Base-by-base conservation (phyloP, 163 green algal genomes). In the Chlamydomonas reinhardtii region DNA sequence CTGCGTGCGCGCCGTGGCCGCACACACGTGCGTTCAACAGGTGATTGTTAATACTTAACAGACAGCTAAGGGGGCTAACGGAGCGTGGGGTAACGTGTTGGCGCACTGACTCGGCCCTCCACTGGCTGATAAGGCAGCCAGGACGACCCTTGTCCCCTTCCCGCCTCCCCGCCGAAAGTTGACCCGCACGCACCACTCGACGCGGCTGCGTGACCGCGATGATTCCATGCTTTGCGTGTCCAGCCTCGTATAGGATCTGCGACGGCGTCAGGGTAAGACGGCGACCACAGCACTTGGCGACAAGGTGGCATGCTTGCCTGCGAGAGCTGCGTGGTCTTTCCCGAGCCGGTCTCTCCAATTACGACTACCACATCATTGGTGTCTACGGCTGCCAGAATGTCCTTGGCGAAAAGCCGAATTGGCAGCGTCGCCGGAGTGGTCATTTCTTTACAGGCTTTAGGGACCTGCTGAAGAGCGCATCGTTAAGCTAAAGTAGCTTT, bases 271-370 rank as follows among this genome's bases (percentile, higher is more conserved):
- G 68, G 9, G n/a, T 34, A 35, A 80, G 64, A 2, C 6, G 32
- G 22, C 9, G 37, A 34, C 2, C 22, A 20, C 68, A 15, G 64
- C 8, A 43, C 62, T 12, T 17, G 54, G 8, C 39, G 39, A 5
- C 39, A 48, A 48, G 8, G 39, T 8, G 39, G 9, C n/a, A 61
- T 85, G 59, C 31, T 68, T 24, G 32, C 35, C 68, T 85, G 79
- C 24, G 95, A 94, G 34, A 98, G 94, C 84, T 98, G 96, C 19
- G 96, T 99, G 0, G 96, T 98, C 81, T 99, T 99, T 39, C 96
- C 96, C 0, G 92, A 96, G 27, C 96, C 96, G 15, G 96, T 98
- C 85, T 98, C 96, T 35, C 95, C 96, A 48, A 98, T 96, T 0
- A 99, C 92, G 1, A 98, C 93, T 12, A 95, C 92, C 1, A 92